Conservation (phyloP, 1,139 yeast genomes). For the Diutina ranongensis region DNA sequence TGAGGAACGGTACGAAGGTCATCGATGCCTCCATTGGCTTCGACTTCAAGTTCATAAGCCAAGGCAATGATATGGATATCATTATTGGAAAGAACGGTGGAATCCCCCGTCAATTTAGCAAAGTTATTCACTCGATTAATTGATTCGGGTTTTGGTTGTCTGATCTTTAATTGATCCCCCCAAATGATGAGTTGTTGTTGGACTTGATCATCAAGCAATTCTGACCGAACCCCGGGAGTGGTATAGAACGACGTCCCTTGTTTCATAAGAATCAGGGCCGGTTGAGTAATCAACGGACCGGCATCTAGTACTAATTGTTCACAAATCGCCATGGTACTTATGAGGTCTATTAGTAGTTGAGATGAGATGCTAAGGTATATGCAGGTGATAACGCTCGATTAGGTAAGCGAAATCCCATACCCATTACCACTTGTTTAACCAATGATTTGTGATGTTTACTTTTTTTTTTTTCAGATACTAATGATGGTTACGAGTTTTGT, state of each 20-base stretch:
- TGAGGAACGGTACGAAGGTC: not conserved
- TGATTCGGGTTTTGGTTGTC: conserved; percentile 65
- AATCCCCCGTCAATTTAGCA: conserved; percentile 87
- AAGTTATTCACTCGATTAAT: conserved; percentile 61
- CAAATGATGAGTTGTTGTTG: conserved; percentile 67
- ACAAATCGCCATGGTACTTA: too few relatives aligned
- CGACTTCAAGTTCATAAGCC: conserved; percentile 76
- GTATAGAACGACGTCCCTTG: conserved; percentile 66
- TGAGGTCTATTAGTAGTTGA: not conserved
- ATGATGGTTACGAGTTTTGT: too few relatives aligned
- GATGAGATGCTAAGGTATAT: not conserved
- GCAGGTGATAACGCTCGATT: not conserved
- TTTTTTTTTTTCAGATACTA: too few relatives aligned
- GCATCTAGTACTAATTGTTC: conserved; percentile 59
- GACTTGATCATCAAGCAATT: conserved; percentile 78
- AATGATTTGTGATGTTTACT: too few relatives aligned
- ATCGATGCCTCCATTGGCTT: conserved; percentile 45
- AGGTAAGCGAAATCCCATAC: too few relatives aligned
- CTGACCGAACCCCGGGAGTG: conserved; percentile 84
- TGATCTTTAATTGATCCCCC: conserved; percentile 52
- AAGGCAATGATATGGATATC: conserved; percentile 90
- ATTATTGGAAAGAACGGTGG: conserved; percentile 71
- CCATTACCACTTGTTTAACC: too few relatives aligned
- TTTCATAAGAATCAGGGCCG: conserved; percentile 63
- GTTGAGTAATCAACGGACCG: conserved; percentile 82